phyloP scores from a whole-genome alignment of 2,329 filamentous ascomycete genomes.

The Reticulascus tulasneorum region DNA sequence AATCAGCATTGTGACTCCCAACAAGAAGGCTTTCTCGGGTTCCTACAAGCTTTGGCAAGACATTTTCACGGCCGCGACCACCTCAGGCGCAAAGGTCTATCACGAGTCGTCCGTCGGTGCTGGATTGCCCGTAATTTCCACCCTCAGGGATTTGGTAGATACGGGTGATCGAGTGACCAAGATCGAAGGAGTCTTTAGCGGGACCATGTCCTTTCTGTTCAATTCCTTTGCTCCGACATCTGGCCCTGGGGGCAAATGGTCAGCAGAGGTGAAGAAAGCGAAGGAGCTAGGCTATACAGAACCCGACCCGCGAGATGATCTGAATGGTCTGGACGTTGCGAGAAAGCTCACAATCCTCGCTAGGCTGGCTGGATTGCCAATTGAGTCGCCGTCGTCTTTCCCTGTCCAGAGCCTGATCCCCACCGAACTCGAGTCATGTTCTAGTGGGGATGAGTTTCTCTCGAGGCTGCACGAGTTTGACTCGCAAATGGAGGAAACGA shows the following conservation, averaged over 20 bases:
- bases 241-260: slow-evolving; percentile 77
- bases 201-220: slow-evolving; percentile 97
- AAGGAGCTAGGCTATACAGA: slow-evolving; percentile 92
- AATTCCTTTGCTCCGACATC: slow-evolving; percentile 88
- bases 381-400: slow-evolving; percentile 83
- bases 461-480: slow-evolving; percentile 77
- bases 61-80: slow-evolving; percentile 72
- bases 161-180: slow-evolving; percentile 88
- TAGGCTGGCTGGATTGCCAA: slow-evolving; percentile 73
- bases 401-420: slow-evolving; percentile 93
- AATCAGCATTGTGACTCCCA: slow-evolving; percentile 90
- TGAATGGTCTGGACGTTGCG: slow-evolving; percentile 89
- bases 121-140: slow-evolving; percentile 88
- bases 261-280: slow-evolving; percentile 84
- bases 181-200: slow-evolving; percentile 96
- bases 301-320: slow-evolving; percentile 79
- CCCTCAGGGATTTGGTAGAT: slow-evolving; percentile 87
- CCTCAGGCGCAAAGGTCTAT: slow-evolving; percentile 76
- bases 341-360: slow-evolving; percentile 94
- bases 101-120: slow-evolving; percentile 95
- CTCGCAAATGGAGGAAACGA: slow-evolving; percentile 81
- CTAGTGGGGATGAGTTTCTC: slow-evolving; percentile 82
- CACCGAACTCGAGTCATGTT: slow-evolving; percentile 71
- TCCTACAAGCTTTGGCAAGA: slow-evolving; percentile 77
- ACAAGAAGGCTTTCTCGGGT: slow-evolving; percentile 96